Evolutionary conservation across 306 rosid species (phyloP).

Genomic region (Dicorynia guianensis): DNA sequence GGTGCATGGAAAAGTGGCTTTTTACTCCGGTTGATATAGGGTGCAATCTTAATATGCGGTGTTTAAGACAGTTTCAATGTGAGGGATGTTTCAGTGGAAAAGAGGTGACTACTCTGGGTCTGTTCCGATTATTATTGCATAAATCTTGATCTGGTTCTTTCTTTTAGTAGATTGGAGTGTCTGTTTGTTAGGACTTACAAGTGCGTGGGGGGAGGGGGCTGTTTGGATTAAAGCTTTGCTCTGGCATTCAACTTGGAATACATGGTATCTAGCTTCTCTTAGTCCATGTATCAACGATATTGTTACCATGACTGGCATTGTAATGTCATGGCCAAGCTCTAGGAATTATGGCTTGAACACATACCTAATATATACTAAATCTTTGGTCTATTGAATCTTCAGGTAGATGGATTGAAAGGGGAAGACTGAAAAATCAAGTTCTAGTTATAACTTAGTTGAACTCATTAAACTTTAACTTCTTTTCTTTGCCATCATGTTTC

Average conservation of each 20-base stretch:
- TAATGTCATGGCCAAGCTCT: not conserved
- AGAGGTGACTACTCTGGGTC: not conserved
- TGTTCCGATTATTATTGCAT: not conserved
- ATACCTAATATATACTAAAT: conserved; percentile 9
- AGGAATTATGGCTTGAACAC: conserved; percentile 11
- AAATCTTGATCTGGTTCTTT: not conserved
- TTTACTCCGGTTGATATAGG: conserved; percentile 5
- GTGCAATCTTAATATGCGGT: not conserved
- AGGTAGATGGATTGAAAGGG: conserved; percentile 4
- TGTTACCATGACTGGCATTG: not conserved
- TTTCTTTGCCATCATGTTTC: conserved; percentile 1
- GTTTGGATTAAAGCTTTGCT: not conserved
- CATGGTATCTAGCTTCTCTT: conserved; percentile 1
- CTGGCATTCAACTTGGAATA: not conserved
- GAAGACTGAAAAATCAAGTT: not conserved
- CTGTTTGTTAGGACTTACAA: too few relatives aligned
- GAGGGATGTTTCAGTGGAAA: not conserved
- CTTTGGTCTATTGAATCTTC: not conserved
- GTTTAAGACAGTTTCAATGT: conserved; percentile 2
- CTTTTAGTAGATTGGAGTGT: not conserved
- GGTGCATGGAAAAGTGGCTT: not conserved
- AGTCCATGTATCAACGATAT: not conserved
- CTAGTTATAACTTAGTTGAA: not conserved
- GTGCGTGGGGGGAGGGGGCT: not conserved
- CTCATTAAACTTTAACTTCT: not conserved